Conservation (phyloP, 2,329 filamentous ascomycete genomes). For the Bipolaris gigantea region DNA sequence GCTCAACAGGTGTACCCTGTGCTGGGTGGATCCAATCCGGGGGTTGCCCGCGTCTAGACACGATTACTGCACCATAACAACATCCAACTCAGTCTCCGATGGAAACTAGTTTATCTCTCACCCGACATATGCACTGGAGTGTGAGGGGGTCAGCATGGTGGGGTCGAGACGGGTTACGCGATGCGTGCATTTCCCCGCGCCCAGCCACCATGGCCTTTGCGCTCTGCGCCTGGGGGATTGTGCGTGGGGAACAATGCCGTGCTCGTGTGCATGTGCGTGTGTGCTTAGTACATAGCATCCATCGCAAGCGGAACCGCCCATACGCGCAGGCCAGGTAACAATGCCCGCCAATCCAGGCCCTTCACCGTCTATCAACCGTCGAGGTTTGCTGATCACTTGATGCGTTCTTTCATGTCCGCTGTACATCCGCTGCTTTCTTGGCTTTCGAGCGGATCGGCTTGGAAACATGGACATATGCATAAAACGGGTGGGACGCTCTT, state of each 20-base stretch:
- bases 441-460: constrained; percentile 3
- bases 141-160: constrained; percentile 3
- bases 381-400: constrained; percentile 1
- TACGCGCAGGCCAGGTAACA: not conserved
- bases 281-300: not conserved
- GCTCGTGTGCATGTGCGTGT: not conserved
- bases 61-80: not conserved
- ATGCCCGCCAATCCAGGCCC: not conserved
- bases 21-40: constrained; percentile 5
- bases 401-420: constrained; percentile 7
- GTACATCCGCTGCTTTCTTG: constrained; percentile 5
- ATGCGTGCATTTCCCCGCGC: not conserved
- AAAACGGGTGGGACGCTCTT: not conserved
- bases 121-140: not conserved
- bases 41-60: not conserved
- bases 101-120: not conserved
- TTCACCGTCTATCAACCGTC: not conserved
- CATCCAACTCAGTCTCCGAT: constrained; percentile 11
- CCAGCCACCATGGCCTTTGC: not conserved
- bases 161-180: constrained; percentile 7
- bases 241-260: too few relatives aligned
- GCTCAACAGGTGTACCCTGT: not conserved
- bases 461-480: not conserved
- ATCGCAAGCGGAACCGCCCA: not conserved
- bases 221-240: too few relatives aligned